These are phyloP conservation scores for Begonia peltatifolia DNA, from an alignment of 306 rosid genomes.

Conservation along the genomic window DNA sequence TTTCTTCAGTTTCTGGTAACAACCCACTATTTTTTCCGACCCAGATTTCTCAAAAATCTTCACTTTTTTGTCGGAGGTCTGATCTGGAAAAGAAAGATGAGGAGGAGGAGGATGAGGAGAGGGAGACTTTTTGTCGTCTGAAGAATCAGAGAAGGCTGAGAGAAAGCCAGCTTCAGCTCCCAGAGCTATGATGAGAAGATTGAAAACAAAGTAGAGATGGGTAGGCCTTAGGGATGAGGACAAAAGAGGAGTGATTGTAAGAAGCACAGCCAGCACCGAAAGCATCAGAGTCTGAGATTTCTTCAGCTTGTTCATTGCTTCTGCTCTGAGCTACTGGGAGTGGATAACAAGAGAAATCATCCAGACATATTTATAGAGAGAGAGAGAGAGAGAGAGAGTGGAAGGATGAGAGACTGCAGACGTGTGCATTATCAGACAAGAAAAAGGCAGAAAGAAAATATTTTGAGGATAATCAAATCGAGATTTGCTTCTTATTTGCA, in stretches of 20 bases:
- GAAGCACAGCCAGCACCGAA: constrained; percentile 34
- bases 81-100: neutral
- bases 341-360: neutral
- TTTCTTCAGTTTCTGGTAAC: constrained; percentile 21
- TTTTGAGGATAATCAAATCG: neutral
- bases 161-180: constrained; percentile 78
- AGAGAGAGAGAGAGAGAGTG: neutral
- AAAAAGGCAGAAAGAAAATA: constrained; percentile 4
- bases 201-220: constrained; percentile 47
- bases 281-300: constrained; percentile 43
- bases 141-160: constrained; percentile 30
- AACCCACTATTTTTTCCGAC: constrained; percentile 20
- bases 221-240: constrained; percentile 46
- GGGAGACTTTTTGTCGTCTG: constrained; percentile 20
- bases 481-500: no score
- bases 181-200: constrained; percentile 47
- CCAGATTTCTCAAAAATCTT: constrained; percentile 10
- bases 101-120: neutral
- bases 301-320: constrained; percentile 29
- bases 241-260: constrained; percentile 39
- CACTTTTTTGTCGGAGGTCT: constrained; percentile 2
- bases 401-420: constrained; percentile 7
- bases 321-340: neutral
- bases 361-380: constrained; percentile 1
- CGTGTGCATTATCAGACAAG: constrained; percentile 7